Evolutionary conservation across 805 yeast genomes (phyloP), one percentile per base, ranked within the genome.

Genomic region (Barnettozyma sp.): DNA sequence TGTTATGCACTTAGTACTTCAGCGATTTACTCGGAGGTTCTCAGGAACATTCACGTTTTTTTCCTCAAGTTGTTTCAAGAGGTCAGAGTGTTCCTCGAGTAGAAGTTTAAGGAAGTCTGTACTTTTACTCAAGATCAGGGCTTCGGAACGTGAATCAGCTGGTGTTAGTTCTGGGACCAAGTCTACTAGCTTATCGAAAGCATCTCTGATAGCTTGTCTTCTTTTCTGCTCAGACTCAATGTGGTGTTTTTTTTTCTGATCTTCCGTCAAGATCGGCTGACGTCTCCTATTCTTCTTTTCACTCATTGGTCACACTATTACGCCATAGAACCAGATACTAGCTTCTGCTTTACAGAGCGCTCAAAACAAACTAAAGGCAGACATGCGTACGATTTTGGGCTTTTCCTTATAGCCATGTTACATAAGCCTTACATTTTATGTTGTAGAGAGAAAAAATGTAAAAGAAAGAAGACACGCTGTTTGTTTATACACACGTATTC

Each of bases 181-280:
- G 1, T 70, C 65, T 1, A 87, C 88, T 16, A 88, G 65, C 37
- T 70, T 71, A 48, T 83, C 94, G 51, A 85, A 88, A 8, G 86
- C 88, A 8, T 78, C 72, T 30, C 97, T 65, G 16, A 90, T 85
- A 27, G 88, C 85, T 45, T 79, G 85, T 42, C 97, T 66, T 49
- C 97, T 67, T 51, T 82, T 82, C 55, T 86, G 88, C 54, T 88
- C 97, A 0, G 88, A 79, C 5, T 83, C 83, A 7, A 84, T 82
- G 50, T 83, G 94, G 46, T 80, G 83, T 5, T 78, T 79, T 76
- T 78, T 48, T 43, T 55, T 59, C 38, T 63, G 60, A 25, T 56
- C 63, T 3, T 58, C 59, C 1, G 60, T 49, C 26, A 62, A 43
- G 17, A 36, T 39, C 3, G 17, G 10, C 19, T 22, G 29, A n/a